Percentiles rank a stretch among this genome's conserved stretches.
Evolutionary conservation across 805 yeast species (phyloP).

Genomic region (Candida michaelii): DNA sequence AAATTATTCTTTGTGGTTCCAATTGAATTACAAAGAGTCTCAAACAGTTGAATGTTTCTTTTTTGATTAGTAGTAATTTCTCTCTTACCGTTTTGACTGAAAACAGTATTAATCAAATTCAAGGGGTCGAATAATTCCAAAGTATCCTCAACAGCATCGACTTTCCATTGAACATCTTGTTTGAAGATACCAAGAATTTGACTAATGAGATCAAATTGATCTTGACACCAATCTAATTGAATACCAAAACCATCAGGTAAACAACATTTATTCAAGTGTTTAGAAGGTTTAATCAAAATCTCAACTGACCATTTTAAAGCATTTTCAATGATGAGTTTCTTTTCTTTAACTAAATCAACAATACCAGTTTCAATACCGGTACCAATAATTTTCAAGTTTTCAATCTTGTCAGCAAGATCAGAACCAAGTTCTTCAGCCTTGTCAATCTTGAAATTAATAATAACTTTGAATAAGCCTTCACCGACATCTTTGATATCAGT

Average conservation of each 20-base stretch:
- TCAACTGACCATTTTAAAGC: slow-evolving; percentile 23
- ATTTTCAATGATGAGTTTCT: slow-evolving; percentile 14
- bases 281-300: slow-evolving; percentile 21
- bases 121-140: slow-evolving; percentile 8
- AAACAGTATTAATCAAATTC: slow-evolving; percentile 8
- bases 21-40: slow-evolving; percentile 8
- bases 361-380: slow-evolving; percentile 19
- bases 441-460: slow-evolving; percentile 24
- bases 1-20: slow-evolving; percentile 5
- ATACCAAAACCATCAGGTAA: slow-evolving; percentile 24
- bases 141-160: slow-evolving; percentile 4
- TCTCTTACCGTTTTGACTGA: slow-evolving; percentile 6
- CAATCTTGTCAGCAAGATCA: slow-evolving; percentile 16
- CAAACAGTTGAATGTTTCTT: not conserved
- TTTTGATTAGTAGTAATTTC: not conserved
- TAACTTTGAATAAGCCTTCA: slow-evolving; percentile 21
- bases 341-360: slow-evolving; percentile 14
- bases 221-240: slow-evolving; percentile 13
- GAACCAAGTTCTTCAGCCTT: slow-evolving; percentile 19
- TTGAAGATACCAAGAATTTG: slow-evolving; percentile 9
- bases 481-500: slow-evolving; percentile 22
- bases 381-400: slow-evolving; percentile 20
- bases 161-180: slow-evolving; percentile 7
- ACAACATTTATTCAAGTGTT: slow-evolving; percentile 20
- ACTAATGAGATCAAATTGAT: slow-evolving; percentile 6